Evolutionary conservation across 352 stramenopile genomes (phyloP).

Genomic region (Blastocystis hominis): DNA sequence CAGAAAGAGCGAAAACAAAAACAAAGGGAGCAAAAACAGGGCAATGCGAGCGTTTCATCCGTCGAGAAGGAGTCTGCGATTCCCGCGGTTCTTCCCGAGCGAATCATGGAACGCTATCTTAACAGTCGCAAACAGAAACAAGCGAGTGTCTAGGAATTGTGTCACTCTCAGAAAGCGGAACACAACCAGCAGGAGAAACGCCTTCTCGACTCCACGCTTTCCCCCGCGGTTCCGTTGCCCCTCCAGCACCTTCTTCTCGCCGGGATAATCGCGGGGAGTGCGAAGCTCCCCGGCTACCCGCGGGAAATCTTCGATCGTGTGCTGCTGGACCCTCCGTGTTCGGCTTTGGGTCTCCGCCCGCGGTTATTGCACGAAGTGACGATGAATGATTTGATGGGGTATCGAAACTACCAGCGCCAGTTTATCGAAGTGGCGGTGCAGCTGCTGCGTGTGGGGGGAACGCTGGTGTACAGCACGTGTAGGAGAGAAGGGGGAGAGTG

Average conservation of each 20-base stretch:
- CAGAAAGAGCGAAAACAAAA: slow-evolving; percentile 22
- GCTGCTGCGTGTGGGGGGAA: slow-evolving; percentile 78
- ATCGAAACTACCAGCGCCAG: slow-evolving; percentile 75
- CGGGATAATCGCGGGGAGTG: not conserved
- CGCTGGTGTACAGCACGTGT: slow-evolving; percentile 85
- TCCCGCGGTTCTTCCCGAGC: not conserved
- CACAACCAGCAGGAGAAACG: not conserved
- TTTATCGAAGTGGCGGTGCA: slow-evolving; percentile 75
- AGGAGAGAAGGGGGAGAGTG: slow-evolving; percentile 61
- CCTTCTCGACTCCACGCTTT: not conserved
- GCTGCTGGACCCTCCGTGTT: slow-evolving; percentile 80
- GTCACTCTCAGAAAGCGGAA: not conserved
- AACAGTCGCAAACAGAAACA: not conserved
- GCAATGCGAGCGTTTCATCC: not conserved
- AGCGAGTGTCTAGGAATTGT: not conserved
- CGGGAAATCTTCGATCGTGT: slow-evolving; percentile 83
- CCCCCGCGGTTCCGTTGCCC: not conserved
- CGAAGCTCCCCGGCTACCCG: slow-evolving; percentile 17
- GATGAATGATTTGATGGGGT: slow-evolving; percentile 66
- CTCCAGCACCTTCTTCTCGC: not conserved
- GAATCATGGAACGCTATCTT: not conserved
- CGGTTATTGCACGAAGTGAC: slow-evolving; percentile 75
- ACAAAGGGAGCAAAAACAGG: not conserved
- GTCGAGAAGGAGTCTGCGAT: not conserved
- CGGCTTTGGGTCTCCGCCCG: slow-evolving; percentile 79